Base-by-base conservation (phyloP, 1,284 basidiomycete species). In the Grifola frondosa region DNA sequence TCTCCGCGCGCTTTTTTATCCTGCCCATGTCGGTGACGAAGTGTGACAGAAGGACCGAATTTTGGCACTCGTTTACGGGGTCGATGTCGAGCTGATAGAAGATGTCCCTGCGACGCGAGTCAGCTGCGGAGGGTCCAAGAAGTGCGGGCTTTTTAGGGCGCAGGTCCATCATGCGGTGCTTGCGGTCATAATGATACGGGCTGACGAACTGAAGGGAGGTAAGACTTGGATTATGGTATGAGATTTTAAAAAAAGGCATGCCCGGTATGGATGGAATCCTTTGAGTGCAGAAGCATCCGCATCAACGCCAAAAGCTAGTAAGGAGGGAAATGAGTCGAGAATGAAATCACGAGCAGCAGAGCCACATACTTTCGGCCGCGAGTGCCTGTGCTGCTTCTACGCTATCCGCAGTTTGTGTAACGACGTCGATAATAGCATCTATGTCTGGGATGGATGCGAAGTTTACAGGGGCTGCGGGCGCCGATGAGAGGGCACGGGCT, bases 1-100 rank as follows among this genome's bases (percentile, higher is more conserved):
- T 97, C 40, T 78, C 62, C 8, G 77, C 76, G 31, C 96, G 77
- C 12, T 70, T 66, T 53, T 77, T 74, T 54, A 97, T 91, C 72
- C 88, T 91, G 42, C 93, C 95, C 81, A 97, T 89, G 22, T 81
- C 79, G 6, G 88, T 78, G 43, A 93, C 68, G 63, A 81, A 97
- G 10, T 69, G 54, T n/a, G 72, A 68, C 30, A 93, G 70, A 20
- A 97, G 72, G 10, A 64, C 58, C 1, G 82, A 76, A 66, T 97
- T 96, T 52, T 73, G 68, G 19, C 76, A 70, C 60, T 84, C 78
- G 53, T 75, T 66, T n/a, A 88, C 68, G 1, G 88, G 87, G 64
- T 90, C 79, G 49, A 89, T 71, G 47, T 70, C 66, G 19, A 85
- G 70, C 55, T 84, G 77, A 61, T 80, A 67, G 68, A 92, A 85